Evolutionary conservation across 2,329 filamentous ascomycete genomes (phyloP).

Genomic region (Botryotinia convoluta): DNA sequence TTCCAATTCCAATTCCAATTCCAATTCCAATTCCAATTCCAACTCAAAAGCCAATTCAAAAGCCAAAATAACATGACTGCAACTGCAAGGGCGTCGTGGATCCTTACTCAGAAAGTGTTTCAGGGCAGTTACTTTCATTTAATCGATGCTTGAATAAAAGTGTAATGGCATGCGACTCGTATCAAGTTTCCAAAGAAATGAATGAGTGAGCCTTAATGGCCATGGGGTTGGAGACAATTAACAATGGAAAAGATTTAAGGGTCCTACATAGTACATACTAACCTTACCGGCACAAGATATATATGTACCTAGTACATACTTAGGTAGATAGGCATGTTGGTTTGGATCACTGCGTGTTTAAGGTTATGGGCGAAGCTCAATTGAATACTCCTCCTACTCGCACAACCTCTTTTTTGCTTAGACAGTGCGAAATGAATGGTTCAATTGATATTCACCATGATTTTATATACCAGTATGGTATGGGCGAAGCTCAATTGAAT

Average conservation of each 20-base stretch:
- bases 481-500: background rate
- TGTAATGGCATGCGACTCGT: slow-evolving; percentile 7
- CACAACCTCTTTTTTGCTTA: background rate
- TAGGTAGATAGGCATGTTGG: background rate
- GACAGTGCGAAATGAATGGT: background rate
- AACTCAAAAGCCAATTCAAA: background rate
- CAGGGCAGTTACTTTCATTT: slow-evolving; percentile 8
- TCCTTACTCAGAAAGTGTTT: slow-evolving; percentile 18
- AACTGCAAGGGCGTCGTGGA: slow-evolving; percentile 15
- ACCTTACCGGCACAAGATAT: background rate
- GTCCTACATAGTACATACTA: background rate
- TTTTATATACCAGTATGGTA: background rate
- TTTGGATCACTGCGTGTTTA: background rate
- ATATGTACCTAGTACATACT: background rate
- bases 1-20: background rate
- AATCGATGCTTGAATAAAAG: slow-evolving; percentile 9
- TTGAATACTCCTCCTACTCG: background rate
- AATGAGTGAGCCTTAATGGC: slow-evolving; percentile 9
- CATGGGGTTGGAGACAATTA: background rate
- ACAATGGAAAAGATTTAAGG: background rate
- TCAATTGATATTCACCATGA: background rate
- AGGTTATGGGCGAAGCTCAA: background rate
- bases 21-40: background rate
- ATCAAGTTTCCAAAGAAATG: slow-evolving; percentile 3
- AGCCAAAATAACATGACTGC: background rate